Evolutionary conservation across 345 rosid genomes (phyloP).

Genomic region (Citrus inodora): DNA sequence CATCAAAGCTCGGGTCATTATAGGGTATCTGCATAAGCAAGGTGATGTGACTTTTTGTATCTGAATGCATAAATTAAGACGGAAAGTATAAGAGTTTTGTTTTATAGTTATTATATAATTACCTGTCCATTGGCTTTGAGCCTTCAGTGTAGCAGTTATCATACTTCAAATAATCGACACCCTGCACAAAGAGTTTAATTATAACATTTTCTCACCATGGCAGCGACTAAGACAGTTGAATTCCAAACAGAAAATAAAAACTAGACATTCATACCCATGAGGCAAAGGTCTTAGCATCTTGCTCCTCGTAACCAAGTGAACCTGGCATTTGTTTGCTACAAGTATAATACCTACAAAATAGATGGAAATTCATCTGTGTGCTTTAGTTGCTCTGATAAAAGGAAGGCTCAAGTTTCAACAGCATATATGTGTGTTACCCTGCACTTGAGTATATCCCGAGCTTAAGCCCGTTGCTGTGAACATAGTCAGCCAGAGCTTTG

Average conservation of each 20-base stretch:
- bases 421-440: slow-evolving; percentile 39
- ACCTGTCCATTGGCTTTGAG: slow-evolving; percentile 66
- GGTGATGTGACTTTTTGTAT: background rate
- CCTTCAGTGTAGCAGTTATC: slow-evolving; percentile 75
- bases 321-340: slow-evolving; percentile 95
- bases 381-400: background rate
- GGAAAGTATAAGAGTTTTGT: no score
- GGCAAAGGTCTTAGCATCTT: slow-evolving; percentile 89
- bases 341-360: slow-evolving; percentile 53
- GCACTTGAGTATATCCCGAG: slow-evolving; percentile 90
- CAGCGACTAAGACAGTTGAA: background rate
- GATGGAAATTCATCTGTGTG: no score
- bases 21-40: slow-evolving; percentile 63
- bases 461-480: slow-evolving; percentile 80
- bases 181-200: slow-evolving; percentile 38
- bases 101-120: background rate
- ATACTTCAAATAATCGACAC: slow-evolving; percentile 87
- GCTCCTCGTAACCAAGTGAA: slow-evolving; percentile 82
- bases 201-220: background rate
- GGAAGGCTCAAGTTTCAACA: background rate
- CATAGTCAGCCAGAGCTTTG: slow-evolving; percentile 76
- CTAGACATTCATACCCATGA: slow-evolving; percentile 52
- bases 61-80: background rate
- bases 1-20: slow-evolving; percentile 77
- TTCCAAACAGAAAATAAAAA: background rate